These are phyloP conservation scores for Acephala macrosclerotiorum DNA, from an alignment of 2,329 filamentous ascomycete species.

Conservation along the genomic window DNA sequence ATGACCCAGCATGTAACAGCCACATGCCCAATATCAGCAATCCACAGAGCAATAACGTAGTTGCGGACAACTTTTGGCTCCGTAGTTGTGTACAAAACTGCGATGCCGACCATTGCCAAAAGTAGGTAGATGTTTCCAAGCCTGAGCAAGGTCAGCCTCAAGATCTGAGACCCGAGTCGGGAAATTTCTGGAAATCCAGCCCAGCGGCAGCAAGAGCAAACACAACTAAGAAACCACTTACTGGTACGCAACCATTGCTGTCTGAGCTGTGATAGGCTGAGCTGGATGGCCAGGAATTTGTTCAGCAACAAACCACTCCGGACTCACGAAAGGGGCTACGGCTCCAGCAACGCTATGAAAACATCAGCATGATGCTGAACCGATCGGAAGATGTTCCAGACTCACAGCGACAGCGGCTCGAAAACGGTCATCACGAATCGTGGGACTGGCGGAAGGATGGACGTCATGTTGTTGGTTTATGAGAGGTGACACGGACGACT, in stretches of 20 bases:
- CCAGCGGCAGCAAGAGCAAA: conserved; percentile 52
- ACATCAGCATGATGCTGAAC: conserved; percentile 11
- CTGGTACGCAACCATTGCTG: conserved; percentile 37
- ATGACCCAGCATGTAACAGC: conserved; percentile 66
- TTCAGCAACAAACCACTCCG: conserved; percentile 68
- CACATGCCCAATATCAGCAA: conserved; percentile 73
- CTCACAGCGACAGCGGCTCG: conserved; percentile 57
- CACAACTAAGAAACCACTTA: conserved; percentile 15
- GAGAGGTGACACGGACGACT: background rate
- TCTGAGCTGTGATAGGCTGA: conserved; percentile 47
- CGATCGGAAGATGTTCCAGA: conserved; percentile 23
- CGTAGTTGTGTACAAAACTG: conserved; percentile 67
- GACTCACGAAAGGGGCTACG: conserved; percentile 60
- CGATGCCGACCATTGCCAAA: conserved; percentile 68
- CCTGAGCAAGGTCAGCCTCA: conserved; percentile 52
- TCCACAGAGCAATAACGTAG: conserved; percentile 70
- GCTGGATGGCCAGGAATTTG: conserved; percentile 57
- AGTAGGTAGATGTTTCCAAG: conserved; percentile 75
- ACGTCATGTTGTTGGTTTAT: conserved; percentile 55
- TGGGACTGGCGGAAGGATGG: conserved; percentile 68
- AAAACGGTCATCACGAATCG: conserved; percentile 71
- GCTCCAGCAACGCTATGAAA: conserved; percentile 63
- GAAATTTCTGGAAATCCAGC: conserved; percentile 37
- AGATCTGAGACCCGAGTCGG: background rate
- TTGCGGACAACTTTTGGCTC: conserved; percentile 71